Base-by-base conservation (phyloP, 805 yeast species). In the Wickerhamiella shivajii region DNA sequence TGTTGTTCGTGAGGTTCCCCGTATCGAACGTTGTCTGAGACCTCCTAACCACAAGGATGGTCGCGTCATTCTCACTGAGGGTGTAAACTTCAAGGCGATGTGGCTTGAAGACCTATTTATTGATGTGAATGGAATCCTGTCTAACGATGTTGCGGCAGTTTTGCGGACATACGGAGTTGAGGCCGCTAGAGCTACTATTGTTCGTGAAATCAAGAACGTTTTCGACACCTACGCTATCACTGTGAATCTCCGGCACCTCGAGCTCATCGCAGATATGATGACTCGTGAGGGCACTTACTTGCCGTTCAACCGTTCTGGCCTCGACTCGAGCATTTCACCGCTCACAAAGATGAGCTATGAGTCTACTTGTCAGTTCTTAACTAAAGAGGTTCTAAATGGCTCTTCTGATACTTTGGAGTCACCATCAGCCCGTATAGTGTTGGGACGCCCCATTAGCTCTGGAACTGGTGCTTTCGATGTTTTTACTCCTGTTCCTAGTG, bases 261-360 rank as follows among this genome's bases (percentile, higher is more conserved):
- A 90, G 54, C 71, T 90, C 56, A 77, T 90, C 57, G 99, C 93
- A 44, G 99, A 90, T 59, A 80, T 81, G 83, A 90, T 90, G 99
- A 90, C 99, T 4, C 74, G 98, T 59, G 97, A 90, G 60, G 99
- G 99, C 51, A 71, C 92, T 2, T 90, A 85, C 54, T 62, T 87
- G 53, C 94, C 99, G 17, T 90, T 90, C 67, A 85, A 83, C 60
- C 80, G 99, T 67, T 95, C 83, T 62, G 99, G 99, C 58, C 85
- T 92, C 55, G 97, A 90, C 56, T 70, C 93, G 1, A 72, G 90
- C 10, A 84, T 96, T 2, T 85, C 97, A 6, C 79, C 97, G 12
- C 81, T 90, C 65, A 77, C 83, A 85, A 90, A 90, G 66, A 90
- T 90, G 99, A 83, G 95, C 37, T 90, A 84, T 59, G 99, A 90